Evolutionary conservation across 306 rosid genomes (phyloP), one percentile per base, ranked within the genome.

Genomic region (Senna tora): DNA sequence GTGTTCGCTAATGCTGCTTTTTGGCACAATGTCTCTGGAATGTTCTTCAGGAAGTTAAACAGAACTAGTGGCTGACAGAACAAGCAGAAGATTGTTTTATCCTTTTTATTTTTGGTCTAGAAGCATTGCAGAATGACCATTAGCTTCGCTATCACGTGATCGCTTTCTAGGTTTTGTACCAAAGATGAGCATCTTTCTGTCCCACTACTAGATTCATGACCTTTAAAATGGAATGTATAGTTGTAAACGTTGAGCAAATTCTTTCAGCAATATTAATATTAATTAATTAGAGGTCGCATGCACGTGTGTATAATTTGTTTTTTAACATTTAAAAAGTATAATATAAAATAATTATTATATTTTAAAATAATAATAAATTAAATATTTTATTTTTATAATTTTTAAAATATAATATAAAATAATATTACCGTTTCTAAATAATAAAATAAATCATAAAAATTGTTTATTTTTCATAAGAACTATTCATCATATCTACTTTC

Each of bases 61-160:
- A 30, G 41, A 47, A 76, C 38, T 55, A 69, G 52, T 61, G 77
- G 43, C 53, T 22, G 72, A 55, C 55, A 71, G 41, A 67, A 39
- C 43, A 41, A 10, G 25, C 22, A 5, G 69, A 32, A 21, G 20
- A 54, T 10, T 15, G 61, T 46, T 58, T 46, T 67, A 62, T 67
- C 53, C 41, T 57, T 77, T 42, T 71, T 36, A 65, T 67, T 60
- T 75, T 83, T 72, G 67, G 49, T 54, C 50, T 71, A 53, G 67
- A 54, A 53, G 70, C 75, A 67, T 72, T 71, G 51, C 39, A 55
- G 61, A 76, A 20, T 28, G 9, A 45, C 55, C 65, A 65, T 78
- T 42, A 22, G 64, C 67, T 75, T 69, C 58, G 71, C 46, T 51
- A 51, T 67, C 20, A n/a, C 71, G 36, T 30, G 25, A 32, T 65